phyloP scores from a whole-genome alignment of 2,329 filamentous ascomycete genomes.

The Epichloe baconii region DNA sequence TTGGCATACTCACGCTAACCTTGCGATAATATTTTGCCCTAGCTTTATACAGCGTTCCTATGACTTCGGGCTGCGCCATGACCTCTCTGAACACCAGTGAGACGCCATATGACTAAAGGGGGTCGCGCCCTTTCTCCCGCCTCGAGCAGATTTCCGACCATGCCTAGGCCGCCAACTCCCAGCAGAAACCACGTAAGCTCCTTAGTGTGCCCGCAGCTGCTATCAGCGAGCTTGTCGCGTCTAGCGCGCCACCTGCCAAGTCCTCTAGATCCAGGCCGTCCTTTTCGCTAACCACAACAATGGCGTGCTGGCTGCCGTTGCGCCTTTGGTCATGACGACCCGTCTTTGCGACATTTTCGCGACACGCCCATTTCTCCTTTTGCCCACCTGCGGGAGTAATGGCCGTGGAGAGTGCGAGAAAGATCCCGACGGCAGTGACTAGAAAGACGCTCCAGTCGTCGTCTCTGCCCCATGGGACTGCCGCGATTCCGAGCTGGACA shows the following conservation, averaged over 20 bases:
- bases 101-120: no score
- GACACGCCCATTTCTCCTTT: conserved; percentile 29
- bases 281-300: conserved; percentile 22
- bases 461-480: conserved; percentile 18
- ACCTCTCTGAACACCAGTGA: no score
- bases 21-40: background rate
- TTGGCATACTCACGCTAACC: background rate
- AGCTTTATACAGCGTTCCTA: background rate
- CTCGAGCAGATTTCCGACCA: no score
- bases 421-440: conserved; percentile 23
- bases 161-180: no score
- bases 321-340: conserved; percentile 25
- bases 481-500: conserved; percentile 22
- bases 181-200: no score
- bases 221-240: background rate
- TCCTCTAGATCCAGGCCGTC: conserved; percentile 28
- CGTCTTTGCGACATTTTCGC: conserved; percentile 15
- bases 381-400: conserved; percentile 26
- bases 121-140: no score
- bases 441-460: conserved; percentile 27
- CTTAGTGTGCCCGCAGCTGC: no score
- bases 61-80: background rate
- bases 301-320: conserved; percentile 26
- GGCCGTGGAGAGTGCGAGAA: conserved; percentile 22
- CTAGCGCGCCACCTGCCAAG: conserved; percentile 15